Evolutionary conservation across 371 early-diverging fungal genomes (phyloP).

Genomic region (Mucor lusitanicus): DNA sequence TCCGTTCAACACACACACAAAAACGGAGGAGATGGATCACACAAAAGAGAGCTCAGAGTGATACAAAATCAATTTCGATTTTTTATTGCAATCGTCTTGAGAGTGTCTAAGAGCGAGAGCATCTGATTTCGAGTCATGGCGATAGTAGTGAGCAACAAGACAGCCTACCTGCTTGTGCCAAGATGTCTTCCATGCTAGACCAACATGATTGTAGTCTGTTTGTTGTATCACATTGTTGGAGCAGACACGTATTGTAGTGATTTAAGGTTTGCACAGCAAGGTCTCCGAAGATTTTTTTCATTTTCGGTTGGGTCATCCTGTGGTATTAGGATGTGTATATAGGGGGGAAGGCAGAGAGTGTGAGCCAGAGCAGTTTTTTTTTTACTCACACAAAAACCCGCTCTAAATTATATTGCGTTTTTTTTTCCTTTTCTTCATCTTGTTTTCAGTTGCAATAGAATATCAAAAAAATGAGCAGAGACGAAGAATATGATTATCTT

Average conservation of each 20-base stretch:
- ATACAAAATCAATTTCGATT: background rate
- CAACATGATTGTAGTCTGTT: background rate
- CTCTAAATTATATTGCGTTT: background rate
- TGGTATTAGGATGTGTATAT: background rate
- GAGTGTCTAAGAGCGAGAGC: background rate
- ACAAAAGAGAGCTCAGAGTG: background rate
- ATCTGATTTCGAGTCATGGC: background rate
- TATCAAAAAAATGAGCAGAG: slow-evolving; percentile 24
- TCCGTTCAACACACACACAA: background rate
- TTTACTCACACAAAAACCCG: slow-evolving; percentile 2
- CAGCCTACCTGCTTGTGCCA: background rate
- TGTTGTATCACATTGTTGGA: background rate
- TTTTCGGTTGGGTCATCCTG: background rate
- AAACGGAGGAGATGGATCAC: background rate
- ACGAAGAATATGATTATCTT: slow-evolving; percentile 38
- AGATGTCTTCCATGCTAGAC: background rate
- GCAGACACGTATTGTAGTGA: background rate
- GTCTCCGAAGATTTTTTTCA: background rate
- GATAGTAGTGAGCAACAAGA: background rate
- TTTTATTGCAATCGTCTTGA: background rate
- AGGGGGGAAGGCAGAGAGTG: background rate
- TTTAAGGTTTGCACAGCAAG: background rate
- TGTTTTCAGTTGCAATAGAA: slow-evolving; percentile 2
- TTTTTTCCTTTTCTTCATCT: background rate
- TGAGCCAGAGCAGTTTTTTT: background rate